These are phyloP conservation scores for Torrubiellomyces zombiae DNA, from an alignment of 2,329 filamentous ascomycete genomes.

Conservation along the genomic window DNA sequence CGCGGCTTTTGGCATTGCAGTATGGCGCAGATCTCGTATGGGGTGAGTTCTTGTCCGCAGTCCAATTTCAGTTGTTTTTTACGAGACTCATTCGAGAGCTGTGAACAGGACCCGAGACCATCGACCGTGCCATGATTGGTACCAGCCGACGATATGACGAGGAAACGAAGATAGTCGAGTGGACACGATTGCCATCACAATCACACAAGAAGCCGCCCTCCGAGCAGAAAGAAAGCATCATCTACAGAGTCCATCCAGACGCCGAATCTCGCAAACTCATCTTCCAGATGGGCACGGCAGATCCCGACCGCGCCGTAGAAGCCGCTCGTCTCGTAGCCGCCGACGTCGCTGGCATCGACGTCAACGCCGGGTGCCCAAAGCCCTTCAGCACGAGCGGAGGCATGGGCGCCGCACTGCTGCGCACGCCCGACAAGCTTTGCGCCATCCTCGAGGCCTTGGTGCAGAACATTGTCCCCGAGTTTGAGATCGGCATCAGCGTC, in stretches of 20 bases:
- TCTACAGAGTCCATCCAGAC: conserved; percentile 70
- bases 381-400: conserved; percentile 85
- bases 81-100: too few species aligned
- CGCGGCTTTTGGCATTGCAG: conserved; percentile 71
- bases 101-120: conserved; percentile 64
- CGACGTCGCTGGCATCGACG: conserved; percentile 86
- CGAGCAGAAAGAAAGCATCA: conserved; percentile 46
- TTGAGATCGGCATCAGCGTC: conserved; percentile 85
- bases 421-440: conserved; percentile 67
- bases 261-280: conserved; percentile 61
- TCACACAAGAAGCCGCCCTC: conserved; percentile 39
- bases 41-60: conserved; percentile 35
- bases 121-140: conserved; percentile 84
- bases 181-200: conserved; percentile 59
- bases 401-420: conserved; percentile 86
- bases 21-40: conserved; percentile 96
- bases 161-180: conserved; percentile 67
- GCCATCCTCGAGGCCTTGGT: conserved; percentile 75
- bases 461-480: conserved; percentile 55
- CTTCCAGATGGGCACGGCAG: conserved; percentile 83
- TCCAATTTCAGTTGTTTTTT: too few species aligned
- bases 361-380: conserved; percentile 97
- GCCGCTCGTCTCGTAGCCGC: conserved; percentile 70
- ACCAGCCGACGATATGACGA: conserved; percentile 64
- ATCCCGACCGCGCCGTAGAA: conserved; percentile 65